Conservation (phyloP, 176 grass and related monocot species). For the Microstegium vimineum region DNA sequence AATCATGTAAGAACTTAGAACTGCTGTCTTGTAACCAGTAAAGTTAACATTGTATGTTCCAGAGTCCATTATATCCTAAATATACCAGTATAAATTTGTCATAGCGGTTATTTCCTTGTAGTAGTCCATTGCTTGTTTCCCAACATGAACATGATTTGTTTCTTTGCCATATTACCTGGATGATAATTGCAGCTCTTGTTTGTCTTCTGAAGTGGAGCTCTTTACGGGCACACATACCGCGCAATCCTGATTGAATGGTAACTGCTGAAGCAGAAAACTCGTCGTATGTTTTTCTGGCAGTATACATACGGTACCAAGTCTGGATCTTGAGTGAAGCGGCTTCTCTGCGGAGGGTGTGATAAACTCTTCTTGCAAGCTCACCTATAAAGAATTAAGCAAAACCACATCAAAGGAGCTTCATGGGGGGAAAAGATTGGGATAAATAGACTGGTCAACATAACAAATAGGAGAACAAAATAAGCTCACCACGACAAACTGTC, state of each 20-base stretch:
- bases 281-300: conserved; percentile 65
- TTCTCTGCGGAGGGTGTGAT: conserved; percentile 62
- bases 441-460: background rate
- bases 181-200: conserved; percentile 66
- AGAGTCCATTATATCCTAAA: too few relatives aligned
- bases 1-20: too few relatives aligned
- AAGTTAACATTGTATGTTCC: too few relatives aligned
- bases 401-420: conserved; percentile 21
- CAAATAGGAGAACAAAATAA: conserved; percentile 10
- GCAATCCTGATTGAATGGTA: conserved; percentile 80
- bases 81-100: too few relatives aligned
- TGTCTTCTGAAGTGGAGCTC: conserved; percentile 76
- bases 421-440: background rate
- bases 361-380: conserved; percentile 76
- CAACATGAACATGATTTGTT: too few relatives aligned
- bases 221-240: conserved; percentile 78
- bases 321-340: conserved; percentile 83
- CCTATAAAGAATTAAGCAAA: conserved; percentile 54
- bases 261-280: conserved; percentile 51
- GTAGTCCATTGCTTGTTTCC: too few relatives aligned
- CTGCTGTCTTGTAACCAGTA: too few relatives aligned
- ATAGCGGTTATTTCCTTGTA: too few relatives aligned
- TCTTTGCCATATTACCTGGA: conserved; percentile 57
- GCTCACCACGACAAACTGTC: conserved; percentile 74
- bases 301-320: conserved; percentile 78